Evolutionary conservation across 805 yeast species (phyloP), one percentile per base, ranked within the genome.

Genomic region (Lachancea nothofagi): DNA sequence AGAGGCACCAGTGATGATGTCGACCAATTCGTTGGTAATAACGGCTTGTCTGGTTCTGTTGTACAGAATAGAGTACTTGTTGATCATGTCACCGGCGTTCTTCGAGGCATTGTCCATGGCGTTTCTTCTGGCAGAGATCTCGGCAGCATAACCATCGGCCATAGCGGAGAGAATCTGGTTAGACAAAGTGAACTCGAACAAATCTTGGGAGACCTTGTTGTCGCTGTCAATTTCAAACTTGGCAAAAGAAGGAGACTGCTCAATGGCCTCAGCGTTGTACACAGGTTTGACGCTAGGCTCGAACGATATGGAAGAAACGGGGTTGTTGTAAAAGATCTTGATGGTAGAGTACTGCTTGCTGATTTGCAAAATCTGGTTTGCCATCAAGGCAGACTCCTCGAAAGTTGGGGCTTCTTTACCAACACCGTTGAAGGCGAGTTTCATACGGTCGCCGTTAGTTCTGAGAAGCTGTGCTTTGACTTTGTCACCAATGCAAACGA

Each of bases 11-110:
- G 98, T 93, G 69, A 93, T 90, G 64, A 93, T 93, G 74, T 93
- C 98, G 64, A 93, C 98, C 80, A 93, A 76, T 77, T 93, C 98
- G 80, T 93, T 93, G 71, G 97, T 89, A 64, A 90, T 90, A 64
- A 89, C 96, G 55, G 97, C 96, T 78, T 93, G 98, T 77, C 97
- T 87, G 62, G 97, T 83, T 80, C 98, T 90, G 89, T 93, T 93
- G 75, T 93, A 93, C 71, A 93, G 80, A 69, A 93, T 93, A 55
- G 97, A 83, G 83, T 85, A 90, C 65, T 78, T 83, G 72, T 77
- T 80, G 66, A 93, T 93, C 97, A 93, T 93, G 61, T 93, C 98
- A 72, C 95, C 96, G 49, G 98, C 98, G 66, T 90, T 90, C 93
- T 93, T 90, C 55, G 97, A 88, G 49, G 98, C 98, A 64, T 93